Percentiles rank a stretch among this genome's conserved stretches.
Conservation (phyloP, 345 rosid species). For the Pistacia atlantica region DNA sequence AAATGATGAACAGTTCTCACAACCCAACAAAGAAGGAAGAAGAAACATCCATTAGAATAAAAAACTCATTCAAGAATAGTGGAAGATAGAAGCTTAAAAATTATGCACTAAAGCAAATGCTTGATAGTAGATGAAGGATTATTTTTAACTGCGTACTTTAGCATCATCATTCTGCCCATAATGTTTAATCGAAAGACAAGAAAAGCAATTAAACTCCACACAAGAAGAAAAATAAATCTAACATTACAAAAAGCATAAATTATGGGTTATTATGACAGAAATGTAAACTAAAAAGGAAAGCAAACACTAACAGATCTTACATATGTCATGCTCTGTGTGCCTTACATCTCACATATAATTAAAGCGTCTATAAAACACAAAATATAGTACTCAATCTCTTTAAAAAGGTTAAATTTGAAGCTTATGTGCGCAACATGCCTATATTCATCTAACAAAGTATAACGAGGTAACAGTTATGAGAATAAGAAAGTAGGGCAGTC, state of each 20-base stretch:
- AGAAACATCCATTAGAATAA: neutral
- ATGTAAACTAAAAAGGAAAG: neutral
- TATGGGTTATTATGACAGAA: neutral
- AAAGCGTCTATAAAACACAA: neutral
- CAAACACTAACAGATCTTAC: neutral
- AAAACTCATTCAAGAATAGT: neutral
- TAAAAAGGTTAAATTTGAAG: neutral
- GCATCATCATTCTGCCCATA: neutral
- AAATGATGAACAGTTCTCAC: neutral
- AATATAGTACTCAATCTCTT: neutral
- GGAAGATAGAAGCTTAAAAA: neutral
- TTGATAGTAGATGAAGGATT: neutral
- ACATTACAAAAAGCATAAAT: neutral
- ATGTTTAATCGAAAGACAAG: slow-evolving; percentile 2
- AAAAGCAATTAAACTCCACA: neutral
- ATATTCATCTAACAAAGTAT: neutral
- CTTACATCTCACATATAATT: slow-evolving; percentile 1
- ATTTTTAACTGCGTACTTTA: neutral
- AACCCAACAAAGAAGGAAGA: neutral
- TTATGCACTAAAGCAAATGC: neutral
- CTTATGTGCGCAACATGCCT: neutral
- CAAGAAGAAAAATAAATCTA: neutral
- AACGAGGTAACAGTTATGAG: neutral
- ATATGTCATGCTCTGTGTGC: neutral
- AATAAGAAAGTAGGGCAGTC: neutral